A percentile compares a stretch with the other conserved stretches of the same genome.
These are phyloP conservation scores for Claviceps humidiphila DNA, from an alignment of 2,329 filamentous ascomycete species.

Conservation along the genomic window DNA sequence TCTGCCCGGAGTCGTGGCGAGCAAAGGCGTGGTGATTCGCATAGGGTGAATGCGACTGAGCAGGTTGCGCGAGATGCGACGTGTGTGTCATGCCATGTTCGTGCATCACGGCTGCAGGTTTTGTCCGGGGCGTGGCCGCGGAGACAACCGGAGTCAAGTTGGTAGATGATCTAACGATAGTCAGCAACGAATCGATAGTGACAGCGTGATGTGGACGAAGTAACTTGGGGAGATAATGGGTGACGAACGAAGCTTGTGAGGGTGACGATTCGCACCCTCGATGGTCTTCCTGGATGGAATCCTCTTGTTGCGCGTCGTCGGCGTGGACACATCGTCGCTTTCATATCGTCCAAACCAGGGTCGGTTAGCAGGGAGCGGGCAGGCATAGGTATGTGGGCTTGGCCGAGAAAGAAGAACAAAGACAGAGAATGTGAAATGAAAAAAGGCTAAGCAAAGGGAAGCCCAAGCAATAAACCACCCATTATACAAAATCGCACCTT, in stretches of 20 bases:
- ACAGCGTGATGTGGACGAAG: not conserved
- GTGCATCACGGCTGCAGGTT: not conserved
- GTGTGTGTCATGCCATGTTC: not conserved
- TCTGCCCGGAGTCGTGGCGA: not conserved
- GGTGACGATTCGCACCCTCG: conserved; percentile 14
- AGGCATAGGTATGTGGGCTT: not conserved
- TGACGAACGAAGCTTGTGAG: conserved; percentile 18
- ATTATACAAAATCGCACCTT: conserved; percentile 26
- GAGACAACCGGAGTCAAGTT: not conserved
- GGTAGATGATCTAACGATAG: not conserved
- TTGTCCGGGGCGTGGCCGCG: conserved; percentile 1
- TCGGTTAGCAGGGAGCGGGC: conserved; percentile 1
- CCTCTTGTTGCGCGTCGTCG: conserved; percentile 18
- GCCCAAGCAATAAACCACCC: not conserved
- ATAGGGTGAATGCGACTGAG: not conserved
- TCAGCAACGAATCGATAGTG: not conserved
- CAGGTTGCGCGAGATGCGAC: not conserved
- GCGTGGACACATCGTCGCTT: conserved; percentile 33
- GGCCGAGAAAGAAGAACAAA: not conserved
- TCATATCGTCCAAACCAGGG: conserved; percentile 1
- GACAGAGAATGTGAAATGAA: not conserved
- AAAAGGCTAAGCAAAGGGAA: too few relatives aligned
- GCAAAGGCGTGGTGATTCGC: not conserved
- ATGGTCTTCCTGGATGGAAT: conserved; percentile 14
- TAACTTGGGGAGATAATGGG: not conserved